These are phyloP conservation scores for Microdochium paspali DNA, from an alignment of 2,329 filamentous ascomycete genomes.

Conservation along the genomic window DNA sequence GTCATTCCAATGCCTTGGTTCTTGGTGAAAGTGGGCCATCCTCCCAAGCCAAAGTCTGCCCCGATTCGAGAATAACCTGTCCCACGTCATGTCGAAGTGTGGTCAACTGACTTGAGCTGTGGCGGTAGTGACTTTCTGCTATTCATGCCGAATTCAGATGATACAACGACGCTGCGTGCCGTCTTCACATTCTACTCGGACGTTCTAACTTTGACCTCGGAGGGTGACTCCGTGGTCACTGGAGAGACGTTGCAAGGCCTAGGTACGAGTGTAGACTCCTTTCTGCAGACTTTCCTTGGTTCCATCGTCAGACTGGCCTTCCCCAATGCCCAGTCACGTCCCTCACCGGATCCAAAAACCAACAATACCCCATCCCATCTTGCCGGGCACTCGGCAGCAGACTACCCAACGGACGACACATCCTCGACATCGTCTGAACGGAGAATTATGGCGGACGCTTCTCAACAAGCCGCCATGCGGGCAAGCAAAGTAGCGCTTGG, in stretches of 20 bases:
- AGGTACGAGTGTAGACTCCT: conserved; percentile 70
- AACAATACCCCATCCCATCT: conserved; percentile 10
- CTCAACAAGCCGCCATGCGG: not conserved
- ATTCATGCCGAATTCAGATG: conserved; percentile 62
- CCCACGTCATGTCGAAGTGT: not conserved
- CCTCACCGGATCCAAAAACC: conserved; percentile 5
- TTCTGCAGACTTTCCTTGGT: conserved; percentile 67
- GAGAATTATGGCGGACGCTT: not conserved
- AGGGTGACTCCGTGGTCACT: conserved; percentile 88
- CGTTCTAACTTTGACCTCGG: conserved; percentile 79
- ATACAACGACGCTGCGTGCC: conserved; percentile 63
- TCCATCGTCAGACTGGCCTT: conserved; percentile 61
- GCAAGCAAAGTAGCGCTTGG: not conserved
- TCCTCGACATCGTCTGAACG: not conserved
- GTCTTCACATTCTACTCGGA: conserved; percentile 88
- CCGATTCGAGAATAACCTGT: not conserved
- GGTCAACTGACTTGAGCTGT: not conserved
- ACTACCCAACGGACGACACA: conserved; percentile 11
- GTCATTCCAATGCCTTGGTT: not conserved
- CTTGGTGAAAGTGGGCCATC: not conserved
- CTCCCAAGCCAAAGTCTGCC: not conserved
- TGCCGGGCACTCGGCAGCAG: conserved; percentile 5
- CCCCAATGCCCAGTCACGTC: conserved; percentile 28
- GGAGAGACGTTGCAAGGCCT: conserved; percentile 86
- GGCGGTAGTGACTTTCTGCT: conserved; percentile 73